These are phyloP conservation scores for Tuctoria greenei DNA, from an alignment of 176 grass and related monocot genomes.

Conservation along the genomic window DNA sequence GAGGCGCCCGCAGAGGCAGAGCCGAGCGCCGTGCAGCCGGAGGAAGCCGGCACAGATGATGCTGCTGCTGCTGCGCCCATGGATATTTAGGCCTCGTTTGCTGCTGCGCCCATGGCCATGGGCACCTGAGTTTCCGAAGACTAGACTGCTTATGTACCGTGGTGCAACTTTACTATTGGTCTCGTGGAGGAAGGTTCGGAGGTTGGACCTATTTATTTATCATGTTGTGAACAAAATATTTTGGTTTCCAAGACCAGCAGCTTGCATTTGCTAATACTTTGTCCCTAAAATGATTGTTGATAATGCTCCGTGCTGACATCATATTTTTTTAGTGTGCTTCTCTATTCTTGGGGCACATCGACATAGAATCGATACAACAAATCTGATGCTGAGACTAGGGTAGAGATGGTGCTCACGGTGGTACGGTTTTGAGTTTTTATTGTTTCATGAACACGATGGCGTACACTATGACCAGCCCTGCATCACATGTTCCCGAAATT, in stretches of 20 bases:
- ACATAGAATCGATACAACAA: too few species aligned
- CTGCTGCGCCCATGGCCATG: background rate
- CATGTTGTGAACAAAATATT: constrained; percentile 27
- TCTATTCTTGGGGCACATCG: too few species aligned
- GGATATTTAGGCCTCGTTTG: constrained; percentile 61
- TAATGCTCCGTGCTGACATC: background rate
- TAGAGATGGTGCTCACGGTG: too few species aligned
- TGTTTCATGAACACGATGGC: background rate
- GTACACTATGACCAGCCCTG: background rate
- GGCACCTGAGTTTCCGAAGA: constrained; percentile 18
- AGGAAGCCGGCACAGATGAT: constrained; percentile 52
- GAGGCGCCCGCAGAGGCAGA: constrained; percentile 43
- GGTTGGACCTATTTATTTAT: constrained; percentile 40
- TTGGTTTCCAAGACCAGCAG: constrained; percentile 21
- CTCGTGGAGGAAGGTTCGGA: constrained; percentile 17
- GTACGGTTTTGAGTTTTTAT: too few species aligned
- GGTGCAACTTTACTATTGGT: background rate
- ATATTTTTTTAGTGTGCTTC: too few species aligned
- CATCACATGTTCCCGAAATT: background rate
- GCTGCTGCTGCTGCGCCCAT: constrained; percentile 62
- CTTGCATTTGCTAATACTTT: background rate
- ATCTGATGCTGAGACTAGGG: too few species aligned
- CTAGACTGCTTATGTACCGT: constrained; percentile 40
- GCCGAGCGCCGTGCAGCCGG: constrained; percentile 47
- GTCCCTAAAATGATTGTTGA: background rate